phyloP scores from a whole-genome alignment of 768 basidiomycete species.

The Boletus bicolor region DNA sequence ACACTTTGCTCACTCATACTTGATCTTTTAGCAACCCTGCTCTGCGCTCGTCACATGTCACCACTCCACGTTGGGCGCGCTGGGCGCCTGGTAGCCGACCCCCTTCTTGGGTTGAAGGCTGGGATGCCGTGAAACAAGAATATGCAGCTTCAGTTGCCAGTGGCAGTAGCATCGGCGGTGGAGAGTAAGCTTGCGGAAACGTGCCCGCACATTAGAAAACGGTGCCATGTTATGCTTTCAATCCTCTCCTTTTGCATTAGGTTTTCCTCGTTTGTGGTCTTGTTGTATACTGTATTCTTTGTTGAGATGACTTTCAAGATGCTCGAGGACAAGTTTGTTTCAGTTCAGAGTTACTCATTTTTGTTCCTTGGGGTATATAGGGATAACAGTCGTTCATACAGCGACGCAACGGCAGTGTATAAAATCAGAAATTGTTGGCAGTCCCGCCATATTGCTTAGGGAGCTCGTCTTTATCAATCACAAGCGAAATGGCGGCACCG shows the following conservation, averaged over 20 bases:
- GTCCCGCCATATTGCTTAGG: constrained; percentile 72
- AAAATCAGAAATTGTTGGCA: constrained; percentile 47
- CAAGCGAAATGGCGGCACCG: constrained; percentile 53
- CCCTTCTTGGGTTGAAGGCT: constrained; percentile 40
- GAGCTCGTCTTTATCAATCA: constrained; percentile 55
- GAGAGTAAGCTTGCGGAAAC: constrained; percentile 15
- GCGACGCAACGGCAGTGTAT: background rate
- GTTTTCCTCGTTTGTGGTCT: background rate
- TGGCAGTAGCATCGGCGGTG: constrained; percentile 30
- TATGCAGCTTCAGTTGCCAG: constrained; percentile 42
- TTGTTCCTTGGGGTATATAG: background rate
- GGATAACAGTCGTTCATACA: background rate
- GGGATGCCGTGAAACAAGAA: constrained; percentile 41
- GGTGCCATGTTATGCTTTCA: background rate
- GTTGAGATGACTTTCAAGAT: background rate
- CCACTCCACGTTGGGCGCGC: constrained; percentile 19
- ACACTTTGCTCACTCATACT: background rate
- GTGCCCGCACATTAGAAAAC: background rate
- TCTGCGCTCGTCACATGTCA: constrained; percentile 14
- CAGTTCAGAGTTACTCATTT: background rate
- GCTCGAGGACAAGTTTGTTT: background rate
- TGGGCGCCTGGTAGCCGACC: constrained; percentile 31
- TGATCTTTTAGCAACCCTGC: constrained; percentile 25
- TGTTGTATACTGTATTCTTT: background rate
- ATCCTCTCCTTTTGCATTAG: background rate